Evolutionary conservation across 1,284 basidiomycete species (phyloP).

Genomic region (Agaricales sp.): DNA sequence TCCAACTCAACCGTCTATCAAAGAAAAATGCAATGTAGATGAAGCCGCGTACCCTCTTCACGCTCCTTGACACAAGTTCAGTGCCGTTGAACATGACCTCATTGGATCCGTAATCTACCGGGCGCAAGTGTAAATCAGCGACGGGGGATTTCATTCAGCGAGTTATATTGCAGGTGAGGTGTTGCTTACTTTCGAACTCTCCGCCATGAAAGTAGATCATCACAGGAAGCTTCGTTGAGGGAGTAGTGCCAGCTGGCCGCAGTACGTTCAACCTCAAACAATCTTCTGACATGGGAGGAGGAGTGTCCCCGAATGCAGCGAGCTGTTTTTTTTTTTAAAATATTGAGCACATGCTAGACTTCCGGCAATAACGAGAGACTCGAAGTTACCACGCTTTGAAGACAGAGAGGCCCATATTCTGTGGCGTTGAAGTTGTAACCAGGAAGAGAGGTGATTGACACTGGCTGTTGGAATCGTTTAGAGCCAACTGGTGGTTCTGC

Average conservation of each 20-base stretch:
- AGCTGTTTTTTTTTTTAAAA: not conserved
- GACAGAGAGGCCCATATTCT: slow-evolving; percentile 1
- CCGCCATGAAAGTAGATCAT: slow-evolving; percentile 1
- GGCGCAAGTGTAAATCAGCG: not conserved
- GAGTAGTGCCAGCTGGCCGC: not conserved
- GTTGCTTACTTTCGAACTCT: not conserved
- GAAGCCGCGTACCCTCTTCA: slow-evolving; percentile 10
- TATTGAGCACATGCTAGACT: not conserved
- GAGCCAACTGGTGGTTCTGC: not conserved
- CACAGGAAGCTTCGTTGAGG: not conserved
- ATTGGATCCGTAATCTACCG: not conserved
- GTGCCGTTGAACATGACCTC: slow-evolving; percentile 2
- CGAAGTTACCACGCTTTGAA: slow-evolving; percentile 2
- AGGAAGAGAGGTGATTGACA: not conserved
- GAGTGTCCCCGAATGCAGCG: not conserved
- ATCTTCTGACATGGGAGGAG: not conserved
- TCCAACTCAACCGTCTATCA: not conserved
- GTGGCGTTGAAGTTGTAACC: not conserved
- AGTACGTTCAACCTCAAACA: not conserved
- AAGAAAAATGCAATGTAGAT: not conserved
- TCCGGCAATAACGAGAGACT: not conserved
- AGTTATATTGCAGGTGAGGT: too few relatives aligned
- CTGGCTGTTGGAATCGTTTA: not conserved
- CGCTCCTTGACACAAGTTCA: slow-evolving; percentile 14
- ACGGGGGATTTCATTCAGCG: too few relatives aligned